Evolutionary conservation across 306 rosid genomes (phyloP).

Genomic region (Cercis canadensis): DNA sequence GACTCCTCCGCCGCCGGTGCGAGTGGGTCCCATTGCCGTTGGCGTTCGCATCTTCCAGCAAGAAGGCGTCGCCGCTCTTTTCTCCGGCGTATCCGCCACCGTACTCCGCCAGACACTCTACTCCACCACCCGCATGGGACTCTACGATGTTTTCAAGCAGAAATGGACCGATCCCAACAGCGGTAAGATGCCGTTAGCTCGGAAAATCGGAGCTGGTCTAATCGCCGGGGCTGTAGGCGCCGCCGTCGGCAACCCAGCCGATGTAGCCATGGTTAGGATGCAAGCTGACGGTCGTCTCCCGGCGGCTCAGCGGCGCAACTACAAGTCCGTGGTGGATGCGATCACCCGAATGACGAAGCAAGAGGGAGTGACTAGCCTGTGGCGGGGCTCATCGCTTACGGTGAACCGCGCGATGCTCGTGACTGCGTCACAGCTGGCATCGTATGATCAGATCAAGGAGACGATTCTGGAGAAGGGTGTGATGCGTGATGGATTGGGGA

Average conservation of each 20-base stretch:
- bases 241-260: conserved; percentile 75
- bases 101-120: conserved; percentile 77
- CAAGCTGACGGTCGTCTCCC: conserved; percentile 86
- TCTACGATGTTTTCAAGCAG: conserved; percentile 68
- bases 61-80: conserved; percentile 68
- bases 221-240: conserved; percentile 73
- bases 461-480: conserved; percentile 53
- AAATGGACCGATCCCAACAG: conserved; percentile 67
- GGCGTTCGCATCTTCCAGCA: conserved; percentile 67
- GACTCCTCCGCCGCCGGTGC: conserved; percentile 18
- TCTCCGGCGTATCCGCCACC: conserved; percentile 81
- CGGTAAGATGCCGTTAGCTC: conserved; percentile 48
- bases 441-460: conserved; percentile 79
- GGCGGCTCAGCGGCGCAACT: conserved; percentile 62
- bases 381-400: conserved; percentile 81
- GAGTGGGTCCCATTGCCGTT: conserved; percentile 59
- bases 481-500: conserved; percentile 78
- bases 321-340: conserved; percentile 74
- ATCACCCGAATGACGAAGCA: conserved; percentile 56
- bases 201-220: conserved; percentile 66
- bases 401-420: conserved; percentile 88
- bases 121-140: conserved; percentile 87
- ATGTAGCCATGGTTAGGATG: conserved; percentile 84
- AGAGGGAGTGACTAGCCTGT: conserved; percentile 68
- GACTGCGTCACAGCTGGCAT: conserved; percentile 77